phyloP scores from a whole-genome alignment of 148 eudicot species.

The Arctostaphylos glauca region DNA sequence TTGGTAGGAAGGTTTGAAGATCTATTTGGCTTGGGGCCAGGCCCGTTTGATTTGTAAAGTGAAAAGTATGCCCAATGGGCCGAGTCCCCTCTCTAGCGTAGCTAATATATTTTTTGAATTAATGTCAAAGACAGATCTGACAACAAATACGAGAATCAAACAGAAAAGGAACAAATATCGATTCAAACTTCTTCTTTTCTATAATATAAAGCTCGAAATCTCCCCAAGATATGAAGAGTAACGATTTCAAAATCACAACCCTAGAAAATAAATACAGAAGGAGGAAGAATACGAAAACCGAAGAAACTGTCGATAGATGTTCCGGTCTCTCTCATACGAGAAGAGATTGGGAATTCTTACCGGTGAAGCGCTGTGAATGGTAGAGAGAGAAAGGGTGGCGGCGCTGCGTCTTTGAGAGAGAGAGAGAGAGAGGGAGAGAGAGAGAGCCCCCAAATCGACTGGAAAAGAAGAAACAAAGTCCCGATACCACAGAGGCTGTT shows the following conservation, averaged over 20 bases:
- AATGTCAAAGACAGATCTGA: slow-evolving; percentile 15
- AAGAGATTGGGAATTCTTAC: slow-evolving; percentile 15
- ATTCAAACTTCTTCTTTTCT: not conserved
- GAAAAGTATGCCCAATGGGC: too few species aligned
- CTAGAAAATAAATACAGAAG: slow-evolving; percentile 9
- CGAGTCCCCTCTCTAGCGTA: too few species aligned
- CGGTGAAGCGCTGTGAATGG: not conserved
- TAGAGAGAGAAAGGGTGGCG: slow-evolving; percentile 13
- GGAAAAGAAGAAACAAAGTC: too few species aligned
- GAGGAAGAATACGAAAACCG: not conserved
- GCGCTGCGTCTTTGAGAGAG: not conserved
- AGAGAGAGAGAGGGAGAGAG: too few species aligned
- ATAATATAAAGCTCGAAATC: not conserved
- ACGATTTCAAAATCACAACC: slow-evolving; percentile 2
- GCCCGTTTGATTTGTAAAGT: too few species aligned
- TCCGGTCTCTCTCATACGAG: not conserved
- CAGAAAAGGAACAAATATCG: not conserved
- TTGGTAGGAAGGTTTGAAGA: too few species aligned
- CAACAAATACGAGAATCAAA: not conserved
- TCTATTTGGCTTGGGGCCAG: too few species aligned
- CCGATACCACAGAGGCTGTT: too few species aligned
- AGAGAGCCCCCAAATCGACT: too few species aligned
- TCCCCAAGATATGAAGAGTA: not conserved
- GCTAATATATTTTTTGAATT: too few species aligned
- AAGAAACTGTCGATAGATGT: not conserved